A percentile compares a stretch with the other conserved stretches of the same genome.
Evolutionary conservation across 2,329 filamentous ascomycete species (phyloP).

Genomic region (Aureobasidium sp.): DNA sequence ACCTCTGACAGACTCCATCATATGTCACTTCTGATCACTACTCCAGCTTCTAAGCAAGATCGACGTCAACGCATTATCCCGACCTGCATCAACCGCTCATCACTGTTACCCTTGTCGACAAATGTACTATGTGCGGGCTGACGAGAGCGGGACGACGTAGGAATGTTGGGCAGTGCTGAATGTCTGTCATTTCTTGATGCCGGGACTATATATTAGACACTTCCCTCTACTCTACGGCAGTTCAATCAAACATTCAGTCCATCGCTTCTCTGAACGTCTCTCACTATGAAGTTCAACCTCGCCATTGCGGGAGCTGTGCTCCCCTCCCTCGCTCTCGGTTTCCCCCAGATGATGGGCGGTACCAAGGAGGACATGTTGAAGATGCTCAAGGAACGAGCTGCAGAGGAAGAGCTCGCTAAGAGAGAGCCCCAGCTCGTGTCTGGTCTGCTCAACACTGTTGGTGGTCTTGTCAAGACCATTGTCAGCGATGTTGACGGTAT

Average conservation of each 20-base stretch:
- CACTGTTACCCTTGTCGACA: background rate
- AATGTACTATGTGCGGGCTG: background rate
- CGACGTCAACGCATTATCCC: background rate
- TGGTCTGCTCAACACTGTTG: background rate
- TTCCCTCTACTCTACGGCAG: background rate
- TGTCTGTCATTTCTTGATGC: background rate
- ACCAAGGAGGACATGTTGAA: conserved; percentile 4
- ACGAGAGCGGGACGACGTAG: background rate
- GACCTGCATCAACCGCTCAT: background rate
- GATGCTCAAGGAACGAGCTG: conserved; percentile 7
- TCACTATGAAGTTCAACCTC: conserved; percentile 12
- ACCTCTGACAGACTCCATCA: background rate
- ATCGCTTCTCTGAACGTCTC: background rate
- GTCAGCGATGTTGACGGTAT: conserved; percentile 7
- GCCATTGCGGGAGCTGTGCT: conserved; percentile 9
- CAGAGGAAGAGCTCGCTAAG: background rate
- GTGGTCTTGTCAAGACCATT: background rate
- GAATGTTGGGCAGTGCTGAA: background rate
- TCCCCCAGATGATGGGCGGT: conserved; percentile 10
- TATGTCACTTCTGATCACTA: conserved; percentile 10
- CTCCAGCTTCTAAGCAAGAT: conserved; percentile 4
- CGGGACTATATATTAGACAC: conserved; percentile 5
- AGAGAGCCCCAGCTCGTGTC: background rate
- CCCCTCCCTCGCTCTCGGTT: conserved; percentile 6
- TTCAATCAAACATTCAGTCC: background rate